Base-by-base conservation (phyloP, 2,329 filamentous ascomycete genomes). In the Monilinia fructicola region DNA sequence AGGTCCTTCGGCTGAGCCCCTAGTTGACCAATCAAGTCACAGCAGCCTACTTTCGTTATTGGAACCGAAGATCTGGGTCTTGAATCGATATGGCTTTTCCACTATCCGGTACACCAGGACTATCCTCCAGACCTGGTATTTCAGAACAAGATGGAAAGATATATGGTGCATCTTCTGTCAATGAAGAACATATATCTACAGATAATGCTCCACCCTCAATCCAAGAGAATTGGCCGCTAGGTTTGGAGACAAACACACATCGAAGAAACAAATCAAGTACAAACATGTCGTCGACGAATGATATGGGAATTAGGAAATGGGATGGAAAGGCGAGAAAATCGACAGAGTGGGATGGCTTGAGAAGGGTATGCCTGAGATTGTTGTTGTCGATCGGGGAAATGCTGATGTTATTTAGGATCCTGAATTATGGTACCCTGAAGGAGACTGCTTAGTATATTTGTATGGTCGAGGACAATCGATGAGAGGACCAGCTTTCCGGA, bases 361-460 rank as follows among this genome's bases (percentile, higher is more conserved):
- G 79, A 69, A 79, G 76, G 67, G 81, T 82, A 75, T 71, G 78
- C 73, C 9, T n/a, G 21, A 16, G 44, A 52, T 21, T 26, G 64
- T 52, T 56, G n/a, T 18, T 40, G 35, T 11, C 46, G 35, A 28
- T 40, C 16, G 54, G 31, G 35, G 54, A 55, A 46, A 53, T 23
- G 28, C 55, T 65, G 42, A 68, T 70, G 63, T 54, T n/a, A 14
- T 54, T 23, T 67, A 93, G 90, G 90, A 93, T 71, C 80, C 84
- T 2, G 90, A 92, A 70, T 80, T 94, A 3, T 93, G 88, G 88
- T 82, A 83, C 68, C 80, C 83, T 14, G 78, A 87, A 69, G 90
- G 88, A 18, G 86, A 92, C 74, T 93, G 90, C 72, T 81, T 87
- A 21, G 82, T 93, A 1, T 83, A 93, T 76, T 80, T 93, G 0